Conservation (phyloP, 202 grass and related monocot genomes). For the Brachypodium distachyon region DNA sequence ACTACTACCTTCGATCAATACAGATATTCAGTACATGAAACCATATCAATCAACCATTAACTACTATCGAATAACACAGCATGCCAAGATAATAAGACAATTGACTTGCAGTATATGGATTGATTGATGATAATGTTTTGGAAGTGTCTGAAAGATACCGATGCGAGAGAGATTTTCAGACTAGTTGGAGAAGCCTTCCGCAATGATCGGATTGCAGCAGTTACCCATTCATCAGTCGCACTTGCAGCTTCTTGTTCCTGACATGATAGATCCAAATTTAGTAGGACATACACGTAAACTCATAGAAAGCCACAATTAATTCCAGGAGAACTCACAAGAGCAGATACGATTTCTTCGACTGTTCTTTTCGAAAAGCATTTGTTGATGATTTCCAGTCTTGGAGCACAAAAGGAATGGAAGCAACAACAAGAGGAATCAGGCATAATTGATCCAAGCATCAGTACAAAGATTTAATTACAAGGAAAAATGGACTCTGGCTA, state of each 20-base stretch:
- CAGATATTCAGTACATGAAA: neutral
- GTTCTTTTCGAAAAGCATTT: conserved; percentile 94
- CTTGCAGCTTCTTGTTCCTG: conserved; percentile 69
- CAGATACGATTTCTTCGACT: conserved; percentile 80
- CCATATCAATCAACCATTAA: neutral
- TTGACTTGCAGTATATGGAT: neutral
- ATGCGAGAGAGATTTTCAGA: conserved; percentile 89
- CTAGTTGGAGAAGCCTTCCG: conserved; percentile 90
- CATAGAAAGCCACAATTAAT: neutral
- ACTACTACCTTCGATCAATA: neutral
- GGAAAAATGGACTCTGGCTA: neutral
- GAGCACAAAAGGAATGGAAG: neutral
- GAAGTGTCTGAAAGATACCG: conserved; percentile 41
- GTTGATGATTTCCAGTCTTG: conserved; percentile 74
- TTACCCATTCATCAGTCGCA: conserved; percentile 48
- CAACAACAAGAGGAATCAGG: conserved; percentile 1
- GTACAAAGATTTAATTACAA: neutral
- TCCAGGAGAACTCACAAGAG: conserved; percentile 69
- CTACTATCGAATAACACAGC: neutral
- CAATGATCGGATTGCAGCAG: conserved; percentile 54
- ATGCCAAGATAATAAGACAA: neutral
- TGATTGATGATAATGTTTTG: neutral
- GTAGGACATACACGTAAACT: neutral
- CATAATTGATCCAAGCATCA: conserved; percentile 3
- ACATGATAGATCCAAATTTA: conserved; percentile 27